phyloP scores from a whole-genome alignment of 352 stramenopile species.

The Globisporangium paroecandrum region DNA sequence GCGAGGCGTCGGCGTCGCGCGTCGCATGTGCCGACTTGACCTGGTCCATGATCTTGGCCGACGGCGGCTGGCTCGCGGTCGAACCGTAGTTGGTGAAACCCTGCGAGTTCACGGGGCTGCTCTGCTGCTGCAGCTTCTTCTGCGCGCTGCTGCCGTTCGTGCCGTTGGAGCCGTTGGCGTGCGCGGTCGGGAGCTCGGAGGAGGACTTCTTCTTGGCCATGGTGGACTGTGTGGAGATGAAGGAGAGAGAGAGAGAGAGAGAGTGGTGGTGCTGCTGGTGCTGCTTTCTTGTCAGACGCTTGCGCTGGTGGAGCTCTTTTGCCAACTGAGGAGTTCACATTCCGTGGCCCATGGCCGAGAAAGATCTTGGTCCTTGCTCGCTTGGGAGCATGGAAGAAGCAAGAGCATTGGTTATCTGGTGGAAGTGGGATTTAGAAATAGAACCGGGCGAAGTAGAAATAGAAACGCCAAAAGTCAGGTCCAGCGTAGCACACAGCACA shows the following conservation, averaged over 20 bases:
- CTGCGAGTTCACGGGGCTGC: conserved; percentile 24
- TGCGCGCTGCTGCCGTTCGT: background rate
- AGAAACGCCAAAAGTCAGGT: background rate
- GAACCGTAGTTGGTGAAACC: conserved; percentile 46
- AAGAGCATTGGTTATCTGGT: background rate
- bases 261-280: background rate
- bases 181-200: background rate
- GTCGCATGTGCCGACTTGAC: conserved; percentile 51
- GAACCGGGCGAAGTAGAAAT: background rate
- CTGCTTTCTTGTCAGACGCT: background rate
- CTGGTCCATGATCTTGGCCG: conserved; percentile 43
- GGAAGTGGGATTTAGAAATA: background rate
- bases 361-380: background rate
- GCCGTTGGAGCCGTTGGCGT: conserved; percentile 4
- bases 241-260: too few relatives aligned
- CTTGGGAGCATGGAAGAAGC: too few relatives aligned
- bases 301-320: conserved; percentile 11
- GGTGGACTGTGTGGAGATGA: background rate
- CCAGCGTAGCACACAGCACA: background rate
- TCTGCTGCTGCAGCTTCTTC: conserved; percentile 7
- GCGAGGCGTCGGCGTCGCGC: conserved; percentile 49
- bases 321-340: conserved; percentile 5
- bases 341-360: background rate
- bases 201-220: conserved; percentile 20
- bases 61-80: conserved; percentile 7